Conservation (phyloP, 2,329 filamentous ascomycete species). For the Sclerotinia subarctica region DNA sequence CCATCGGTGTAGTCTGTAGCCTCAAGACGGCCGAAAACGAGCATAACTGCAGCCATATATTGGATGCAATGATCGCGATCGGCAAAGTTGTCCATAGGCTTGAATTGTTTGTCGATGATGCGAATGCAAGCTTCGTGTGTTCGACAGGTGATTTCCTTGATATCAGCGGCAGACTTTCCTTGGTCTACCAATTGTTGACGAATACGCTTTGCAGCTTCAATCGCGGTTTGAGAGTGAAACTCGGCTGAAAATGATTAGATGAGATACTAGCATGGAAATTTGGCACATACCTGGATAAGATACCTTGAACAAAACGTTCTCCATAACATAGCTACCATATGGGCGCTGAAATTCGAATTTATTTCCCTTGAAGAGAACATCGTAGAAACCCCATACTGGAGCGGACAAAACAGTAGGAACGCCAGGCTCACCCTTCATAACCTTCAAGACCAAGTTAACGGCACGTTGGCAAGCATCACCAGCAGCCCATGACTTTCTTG, state of each 20-base stretch:
- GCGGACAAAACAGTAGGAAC: constrained; percentile 90
- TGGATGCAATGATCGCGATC: constrained; percentile 99
- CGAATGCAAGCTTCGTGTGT: constrained; percentile 98
- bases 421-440: constrained; percentile 85
- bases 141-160: constrained; percentile 88
- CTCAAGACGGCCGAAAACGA: constrained; percentile 89
- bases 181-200: constrained; percentile 75
- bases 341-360: constrained; percentile 94
- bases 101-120: constrained; percentile 99
- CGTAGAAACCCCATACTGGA: constrained; percentile 97
- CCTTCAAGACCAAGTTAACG: constrained; percentile 87
- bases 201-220: constrained; percentile 89
- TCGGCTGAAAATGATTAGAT: constrained; percentile 57
- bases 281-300: constrained; percentile 78
- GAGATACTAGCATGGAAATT: constrained; percentile 1
- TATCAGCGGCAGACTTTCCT: constrained; percentile 90
- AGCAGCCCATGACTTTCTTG: constrained; percentile 97
- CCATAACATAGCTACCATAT: constrained; percentile 99
- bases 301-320: constrained; percentile 99
- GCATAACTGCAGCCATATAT: constrained; percentile 98
- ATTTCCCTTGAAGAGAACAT: constrained; percentile 94
- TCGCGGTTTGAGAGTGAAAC: constrained; percentile 98
- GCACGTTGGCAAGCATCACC: constrained; percentile 96
- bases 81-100: constrained; percentile 99
- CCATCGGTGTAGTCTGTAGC: constrained; percentile 93